Conservation (phyloP, 2,329 filamentous ascomycete genomes). For the Fonsecaea pedrosoi region DNA sequence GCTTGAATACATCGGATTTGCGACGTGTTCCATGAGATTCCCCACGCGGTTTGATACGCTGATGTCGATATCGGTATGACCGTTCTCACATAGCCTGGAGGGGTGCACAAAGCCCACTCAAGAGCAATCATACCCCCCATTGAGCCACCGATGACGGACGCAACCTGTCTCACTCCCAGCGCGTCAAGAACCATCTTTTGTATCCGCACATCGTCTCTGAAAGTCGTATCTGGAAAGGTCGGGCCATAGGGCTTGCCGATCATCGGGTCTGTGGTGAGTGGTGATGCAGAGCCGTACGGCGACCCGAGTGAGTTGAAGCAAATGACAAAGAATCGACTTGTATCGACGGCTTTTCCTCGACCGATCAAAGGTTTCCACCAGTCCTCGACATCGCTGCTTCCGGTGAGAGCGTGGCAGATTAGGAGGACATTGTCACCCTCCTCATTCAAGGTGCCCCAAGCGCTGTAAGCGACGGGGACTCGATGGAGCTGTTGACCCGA, state of each 20-base stretch:
- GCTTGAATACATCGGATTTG: slow-evolving; percentile 79
- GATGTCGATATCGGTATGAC: slow-evolving; percentile 65
- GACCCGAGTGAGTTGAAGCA: slow-evolving; percentile 62
- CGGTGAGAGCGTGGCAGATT: slow-evolving; percentile 62
- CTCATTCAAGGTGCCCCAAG: slow-evolving; percentile 63
- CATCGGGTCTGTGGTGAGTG: slow-evolving; percentile 63
- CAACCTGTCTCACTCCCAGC: slow-evolving; percentile 60
- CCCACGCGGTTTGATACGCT: slow-evolving; percentile 62
- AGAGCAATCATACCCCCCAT: slow-evolving; percentile 65
- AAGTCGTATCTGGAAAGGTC: slow-evolving; percentile 92
- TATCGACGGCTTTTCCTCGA: slow-evolving; percentile 59
- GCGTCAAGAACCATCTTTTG: slow-evolving; percentile 62
- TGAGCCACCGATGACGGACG: slow-evolving; percentile 61
- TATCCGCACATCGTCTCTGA: slow-evolving; percentile 85
- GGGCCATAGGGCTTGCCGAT: slow-evolving; percentile 78
- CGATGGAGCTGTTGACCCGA: slow-evolving; percentile 84
- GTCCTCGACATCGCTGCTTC: slow-evolving; percentile 61
- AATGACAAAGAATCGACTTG: slow-evolving; percentile 60
- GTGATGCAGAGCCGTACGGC: slow-evolving; percentile 61
- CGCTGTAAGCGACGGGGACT: slow-evolving; percentile 70
- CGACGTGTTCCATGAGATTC: slow-evolving; percentile 64
- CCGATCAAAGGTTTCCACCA: slow-evolving; percentile 63
- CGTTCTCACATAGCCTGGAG: slow-evolving; percentile 64
- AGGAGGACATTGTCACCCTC: slow-evolving; percentile 67
- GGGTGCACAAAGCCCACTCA: slow-evolving; percentile 73